Evolutionary conservation across 2,329 filamentous ascomycete species (phyloP).

Genomic region (Aspergillus ibericus): DNA sequence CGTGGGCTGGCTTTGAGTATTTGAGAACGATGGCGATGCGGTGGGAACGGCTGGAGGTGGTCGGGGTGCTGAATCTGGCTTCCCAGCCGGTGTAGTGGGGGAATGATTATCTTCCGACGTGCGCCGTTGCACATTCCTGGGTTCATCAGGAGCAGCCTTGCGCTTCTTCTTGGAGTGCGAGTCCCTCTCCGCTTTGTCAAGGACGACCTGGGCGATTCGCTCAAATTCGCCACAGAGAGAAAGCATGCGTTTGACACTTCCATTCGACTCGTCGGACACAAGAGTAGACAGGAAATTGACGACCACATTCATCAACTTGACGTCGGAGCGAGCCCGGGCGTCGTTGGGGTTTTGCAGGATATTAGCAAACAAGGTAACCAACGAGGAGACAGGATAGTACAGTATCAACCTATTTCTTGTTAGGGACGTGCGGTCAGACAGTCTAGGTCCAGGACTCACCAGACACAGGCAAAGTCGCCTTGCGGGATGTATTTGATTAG

Average conservation of each 20-base stretch:
- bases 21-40: constrained; percentile 27
- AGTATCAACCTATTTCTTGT: constrained; percentile 68
- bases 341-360: constrained; percentile 95
- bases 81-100: constrained; percentile 26
- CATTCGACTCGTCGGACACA: constrained; percentile 83
- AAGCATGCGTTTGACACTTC: constrained; percentile 90
- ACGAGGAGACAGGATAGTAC: constrained; percentile 93
- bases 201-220: constrained; percentile 83
- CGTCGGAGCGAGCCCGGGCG: constrained; percentile 80
- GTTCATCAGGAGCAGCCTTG: constrained; percentile 64
- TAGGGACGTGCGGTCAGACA: constrained; percentile 6
- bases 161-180: constrained; percentile 77
- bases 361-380: constrained; percentile 94
- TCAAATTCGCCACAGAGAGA: constrained; percentile 95
- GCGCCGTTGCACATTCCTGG: constrained; percentile 20
- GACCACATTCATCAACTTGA: constrained; percentile 87
- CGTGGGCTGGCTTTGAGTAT: constrained; percentile 18
- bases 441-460: constrained; percentile 58
- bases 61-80: constrained; percentile 20
- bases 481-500: constrained; percentile 95
- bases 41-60: constrained; percentile 21
- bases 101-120: constrained; percentile 14
- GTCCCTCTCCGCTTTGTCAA: constrained; percentile 89
- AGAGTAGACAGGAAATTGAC: constrained; percentile 89
- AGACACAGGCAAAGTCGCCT: constrained; percentile 91